These are phyloP conservation scores for Zymoseptoria crescenta DNA, from an alignment of 2,329 filamentous ascomycete genomes.

Conservation along the genomic window DNA sequence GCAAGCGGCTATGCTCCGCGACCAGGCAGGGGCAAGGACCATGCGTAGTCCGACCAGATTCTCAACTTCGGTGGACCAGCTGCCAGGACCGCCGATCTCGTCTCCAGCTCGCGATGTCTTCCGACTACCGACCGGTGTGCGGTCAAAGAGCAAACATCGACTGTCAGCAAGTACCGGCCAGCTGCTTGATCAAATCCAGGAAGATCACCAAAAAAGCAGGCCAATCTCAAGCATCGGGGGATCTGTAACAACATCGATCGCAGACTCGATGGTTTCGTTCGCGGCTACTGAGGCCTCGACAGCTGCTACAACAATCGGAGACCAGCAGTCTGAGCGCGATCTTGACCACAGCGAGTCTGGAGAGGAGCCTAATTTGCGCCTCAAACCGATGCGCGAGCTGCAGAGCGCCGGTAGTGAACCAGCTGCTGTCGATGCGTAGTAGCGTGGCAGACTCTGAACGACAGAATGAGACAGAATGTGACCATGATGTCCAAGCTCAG, in stretches of 20 bases:
- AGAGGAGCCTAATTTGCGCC: not conserved
- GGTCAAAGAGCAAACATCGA: not conserved
- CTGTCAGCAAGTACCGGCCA: not conserved
- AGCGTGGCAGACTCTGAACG: not conserved
- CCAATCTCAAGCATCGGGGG: not conserved
- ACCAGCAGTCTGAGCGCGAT: not conserved
- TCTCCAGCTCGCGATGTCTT: not conserved
- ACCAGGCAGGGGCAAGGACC: not conserved
- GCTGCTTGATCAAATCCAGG: not conserved
- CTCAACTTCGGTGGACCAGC: not conserved
- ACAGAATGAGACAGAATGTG: not conserved
- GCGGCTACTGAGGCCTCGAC: not conserved
- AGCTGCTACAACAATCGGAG: not conserved
- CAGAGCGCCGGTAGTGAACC: not conserved
- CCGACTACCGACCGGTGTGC: not conserved
- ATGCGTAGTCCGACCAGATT: not conserved
- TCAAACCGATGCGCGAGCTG: not conserved
- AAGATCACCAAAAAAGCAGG: not conserved
- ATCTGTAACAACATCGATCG: not conserved
- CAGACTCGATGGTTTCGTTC: not conserved
- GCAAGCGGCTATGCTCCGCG: not conserved
- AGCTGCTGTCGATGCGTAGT: not conserved
- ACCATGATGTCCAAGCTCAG: not conserved
- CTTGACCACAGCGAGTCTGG: not conserved
- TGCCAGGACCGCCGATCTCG: not conserved